Evolutionary conservation across 2,329 filamentous ascomycete species (phyloP).

Genomic region (Tolypocladium tundrense): DNA sequence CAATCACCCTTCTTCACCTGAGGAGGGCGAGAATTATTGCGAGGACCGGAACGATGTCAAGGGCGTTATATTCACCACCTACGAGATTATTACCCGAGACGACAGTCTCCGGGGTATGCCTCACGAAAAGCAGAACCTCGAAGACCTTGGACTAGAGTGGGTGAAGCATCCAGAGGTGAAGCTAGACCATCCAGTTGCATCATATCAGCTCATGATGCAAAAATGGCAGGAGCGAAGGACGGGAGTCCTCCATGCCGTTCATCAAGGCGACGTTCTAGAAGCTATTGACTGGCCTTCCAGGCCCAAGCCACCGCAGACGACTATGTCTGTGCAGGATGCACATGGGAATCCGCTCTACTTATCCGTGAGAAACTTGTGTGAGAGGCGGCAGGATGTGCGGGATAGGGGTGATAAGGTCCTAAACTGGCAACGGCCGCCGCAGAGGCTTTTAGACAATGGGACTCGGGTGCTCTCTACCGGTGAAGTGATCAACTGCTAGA

Average conservation of each 20-base stretch:
- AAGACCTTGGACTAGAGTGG: not conserved
- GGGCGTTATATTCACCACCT: not conserved
- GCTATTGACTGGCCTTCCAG: not conserved
- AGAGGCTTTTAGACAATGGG: not conserved
- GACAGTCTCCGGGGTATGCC: not conserved
- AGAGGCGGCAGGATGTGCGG: not conserved
- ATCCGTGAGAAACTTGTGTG: not conserved
- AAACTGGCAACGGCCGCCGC: not conserved
- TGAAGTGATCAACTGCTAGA: not conserved
- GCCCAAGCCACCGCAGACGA: not conserved
- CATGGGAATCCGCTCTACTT: not conserved
- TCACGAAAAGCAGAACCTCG: not conserved
- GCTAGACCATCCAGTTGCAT: not conserved
- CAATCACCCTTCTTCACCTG: not conserved
- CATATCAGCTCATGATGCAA: not conserved
- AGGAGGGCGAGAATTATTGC: not conserved
- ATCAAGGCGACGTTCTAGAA: not conserved
- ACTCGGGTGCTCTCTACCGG: not conserved
- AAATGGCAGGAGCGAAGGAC: not conserved
- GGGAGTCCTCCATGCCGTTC: not conserved
- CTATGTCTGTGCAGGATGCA: not conserved
- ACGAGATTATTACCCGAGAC: not conserved
- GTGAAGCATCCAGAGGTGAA: not conserved
- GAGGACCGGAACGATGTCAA: not conserved
- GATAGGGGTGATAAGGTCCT: not conserved